A percentile compares a stretch with the other conserved stretches of the same genome.
These are phyloP conservation scores for Magnolia officinalis DNA, from an alignment of 164 flowering plant species.

Conservation along the genomic window DNA sequence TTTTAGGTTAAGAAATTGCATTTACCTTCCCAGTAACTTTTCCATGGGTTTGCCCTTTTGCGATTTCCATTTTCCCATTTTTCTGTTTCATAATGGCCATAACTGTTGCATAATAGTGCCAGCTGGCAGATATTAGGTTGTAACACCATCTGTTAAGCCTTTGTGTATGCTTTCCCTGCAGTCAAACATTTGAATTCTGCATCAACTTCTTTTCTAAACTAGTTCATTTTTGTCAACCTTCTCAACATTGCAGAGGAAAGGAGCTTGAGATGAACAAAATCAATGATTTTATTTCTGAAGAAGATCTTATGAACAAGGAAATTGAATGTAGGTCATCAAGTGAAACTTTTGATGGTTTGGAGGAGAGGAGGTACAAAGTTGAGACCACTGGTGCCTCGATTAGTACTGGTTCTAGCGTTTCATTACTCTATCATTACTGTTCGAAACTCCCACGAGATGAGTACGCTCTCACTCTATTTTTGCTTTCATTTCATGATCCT, in stretches of 20 bases:
- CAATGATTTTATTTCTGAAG: constrained; percentile 47
- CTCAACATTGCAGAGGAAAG: constrained; percentile 50
- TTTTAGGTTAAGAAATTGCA: neutral
- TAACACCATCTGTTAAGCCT: too few species aligned
- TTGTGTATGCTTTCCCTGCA: neutral
- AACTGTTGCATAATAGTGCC: too few species aligned
- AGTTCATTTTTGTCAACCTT: constrained; percentile 8
- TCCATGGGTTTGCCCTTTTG: neutral
- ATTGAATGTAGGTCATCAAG: constrained; percentile 51
- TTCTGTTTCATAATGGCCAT: neutral
- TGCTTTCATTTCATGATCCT: neutral
- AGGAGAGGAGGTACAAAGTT: constrained; percentile 58
- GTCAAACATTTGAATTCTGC: neutral
- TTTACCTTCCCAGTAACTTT: neutral
- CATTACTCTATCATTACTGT: constrained; percentile 80
- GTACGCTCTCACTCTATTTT: constrained; percentile 40
- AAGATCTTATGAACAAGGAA: constrained; percentile 71
- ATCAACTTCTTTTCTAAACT: neutral
- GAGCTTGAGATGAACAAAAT: constrained; percentile 54
- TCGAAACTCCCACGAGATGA: constrained; percentile 88
- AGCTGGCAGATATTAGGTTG: too few species aligned
- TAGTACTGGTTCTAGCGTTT: constrained; percentile 58
- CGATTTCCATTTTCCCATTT: neutral
- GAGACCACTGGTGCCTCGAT: constrained; percentile 74
- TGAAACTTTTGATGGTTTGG: constrained; percentile 33